Conservation (phyloP, 192 early-diverging fungal genomes). For the Nowakowskiella sp. region DNA sequence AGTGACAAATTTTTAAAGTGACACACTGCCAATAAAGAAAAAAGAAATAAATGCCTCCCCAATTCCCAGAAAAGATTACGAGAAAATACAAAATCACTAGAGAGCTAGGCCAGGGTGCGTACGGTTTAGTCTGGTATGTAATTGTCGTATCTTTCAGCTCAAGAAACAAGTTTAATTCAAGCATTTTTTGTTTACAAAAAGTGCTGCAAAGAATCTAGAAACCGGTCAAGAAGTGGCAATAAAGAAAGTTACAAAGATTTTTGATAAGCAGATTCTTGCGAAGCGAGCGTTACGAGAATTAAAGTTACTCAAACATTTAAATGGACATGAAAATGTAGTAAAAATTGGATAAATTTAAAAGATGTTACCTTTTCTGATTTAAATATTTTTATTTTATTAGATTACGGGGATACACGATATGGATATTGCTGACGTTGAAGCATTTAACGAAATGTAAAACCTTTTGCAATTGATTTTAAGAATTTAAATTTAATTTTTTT, state of each 20-base stretch:
- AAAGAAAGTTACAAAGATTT: slow-evolving; percentile 1
- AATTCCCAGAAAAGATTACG: slow-evolving; percentile 12
- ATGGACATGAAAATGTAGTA: slow-evolving; percentile 4
- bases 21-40: too few relatives aligned
- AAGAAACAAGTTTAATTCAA: too few relatives aligned
- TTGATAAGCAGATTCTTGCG: slow-evolving; percentile 4
- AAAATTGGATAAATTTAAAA: background rate
- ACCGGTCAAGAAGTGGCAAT: slow-evolving; percentile 3
- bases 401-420: slow-evolving; percentile 56
- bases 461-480: slow-evolving; percentile 10
- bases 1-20: too few relatives aligned
- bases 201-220: background rate
- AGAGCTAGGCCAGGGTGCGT: slow-evolving; percentile 29
- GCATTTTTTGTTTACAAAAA: background rate
- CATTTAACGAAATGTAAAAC: slow-evolving; percentile 43
- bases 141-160: too few relatives aligned
- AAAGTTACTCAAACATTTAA: slow-evolving; percentile 3
- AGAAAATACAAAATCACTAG: slow-evolving; percentile 23
- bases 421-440: slow-evolving; percentile 53
- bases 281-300: slow-evolving; percentile 5
- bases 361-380: slow-evolving; percentile 2
- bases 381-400: slow-evolving; percentile 19
- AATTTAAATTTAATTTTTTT: slow-evolving; percentile 4
- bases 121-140: slow-evolving; percentile 25
- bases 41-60: too few relatives aligned